Percentiles rank a stretch among this genome's conserved stretches.
phyloP scores from a whole-genome alignment of 2,329 filamentous ascomycete genomes.

The Cercospora canescens region DNA sequence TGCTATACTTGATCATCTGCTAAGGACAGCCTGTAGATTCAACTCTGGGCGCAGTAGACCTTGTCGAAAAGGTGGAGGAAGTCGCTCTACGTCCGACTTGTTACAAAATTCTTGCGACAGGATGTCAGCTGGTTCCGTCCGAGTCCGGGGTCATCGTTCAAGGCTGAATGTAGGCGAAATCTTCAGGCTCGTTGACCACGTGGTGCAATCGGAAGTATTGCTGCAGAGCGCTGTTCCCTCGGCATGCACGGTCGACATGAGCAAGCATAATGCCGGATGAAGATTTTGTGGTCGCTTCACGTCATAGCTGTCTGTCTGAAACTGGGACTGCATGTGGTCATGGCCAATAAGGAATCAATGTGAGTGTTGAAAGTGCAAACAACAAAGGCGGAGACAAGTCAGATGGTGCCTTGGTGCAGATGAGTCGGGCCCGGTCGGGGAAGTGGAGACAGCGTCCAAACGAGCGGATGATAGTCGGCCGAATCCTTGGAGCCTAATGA shows the following conservation, averaged over 20 bases:
- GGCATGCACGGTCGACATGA: background rate
- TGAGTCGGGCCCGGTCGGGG: background rate
- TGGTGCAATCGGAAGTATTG: slow-evolving; percentile 4
- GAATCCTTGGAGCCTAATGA: too few relatives aligned
- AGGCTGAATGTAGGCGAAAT: background rate
- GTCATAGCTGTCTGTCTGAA: background rate
- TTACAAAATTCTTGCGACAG: background rate
- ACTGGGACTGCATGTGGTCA: background rate
- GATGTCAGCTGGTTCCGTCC: background rate
- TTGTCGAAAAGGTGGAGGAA: background rate
- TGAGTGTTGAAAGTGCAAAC: background rate
- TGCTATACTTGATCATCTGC: background rate
- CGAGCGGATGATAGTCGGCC: too few relatives aligned
- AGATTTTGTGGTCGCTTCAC: background rate
- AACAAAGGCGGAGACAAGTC: background rate
- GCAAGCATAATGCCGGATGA: background rate
- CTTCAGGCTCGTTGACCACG: background rate
- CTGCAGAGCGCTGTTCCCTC: background rate
- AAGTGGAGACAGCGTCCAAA: background rate
- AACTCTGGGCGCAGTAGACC: background rate
- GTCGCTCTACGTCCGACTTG: background rate
- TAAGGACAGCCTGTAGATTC: background rate
- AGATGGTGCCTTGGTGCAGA: background rate
- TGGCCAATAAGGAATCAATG: background rate
- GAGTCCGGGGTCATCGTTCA: background rate